Conservation (phyloP, 1,139 yeast genomes). For the Eremothecium sinecaudum region DNA sequence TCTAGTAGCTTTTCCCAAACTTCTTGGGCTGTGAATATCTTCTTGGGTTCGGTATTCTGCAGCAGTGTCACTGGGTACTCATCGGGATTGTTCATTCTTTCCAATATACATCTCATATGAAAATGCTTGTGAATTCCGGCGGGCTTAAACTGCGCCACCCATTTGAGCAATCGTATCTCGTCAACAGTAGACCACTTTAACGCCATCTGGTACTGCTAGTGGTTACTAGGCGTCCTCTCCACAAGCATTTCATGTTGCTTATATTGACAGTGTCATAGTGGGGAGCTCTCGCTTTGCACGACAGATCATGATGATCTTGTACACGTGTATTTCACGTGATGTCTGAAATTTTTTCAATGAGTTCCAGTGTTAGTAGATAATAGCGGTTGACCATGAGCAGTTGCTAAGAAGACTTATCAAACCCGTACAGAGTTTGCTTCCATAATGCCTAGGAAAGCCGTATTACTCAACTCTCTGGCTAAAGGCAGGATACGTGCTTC, state of each 20-base stretch:
- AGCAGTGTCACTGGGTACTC: conserved; percentile 24
- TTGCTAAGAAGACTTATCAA: no score
- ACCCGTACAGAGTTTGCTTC: no score
- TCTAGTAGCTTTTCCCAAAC: conserved; percentile 49
- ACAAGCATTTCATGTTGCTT: no score
- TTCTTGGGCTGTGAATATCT: conserved; percentile 39
- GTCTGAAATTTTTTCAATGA: no score
- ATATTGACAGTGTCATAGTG: no score
- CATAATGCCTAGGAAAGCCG: conserved; percentile 55
- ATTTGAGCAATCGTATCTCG: conserved; percentile 55
- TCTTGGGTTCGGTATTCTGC: conserved; percentile 21
- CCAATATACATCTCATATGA: conserved; percentile 47
- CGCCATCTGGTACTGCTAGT: conserved; percentile 20
- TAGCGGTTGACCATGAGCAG: no score
- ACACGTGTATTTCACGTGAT: no score
- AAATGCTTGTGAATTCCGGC: conserved; percentile 45
- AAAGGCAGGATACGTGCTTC: conserved; percentile 81
- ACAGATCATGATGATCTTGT: no score
- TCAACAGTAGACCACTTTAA: conserved; percentile 50
- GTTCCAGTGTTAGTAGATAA: no score
- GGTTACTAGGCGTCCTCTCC: no score
- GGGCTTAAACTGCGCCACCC: conserved; percentile 64
- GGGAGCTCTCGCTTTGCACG: no score
- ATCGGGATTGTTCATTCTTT: conserved; percentile 39
- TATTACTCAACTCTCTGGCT: conserved; percentile 47